Percentiles rank a stretch among this genome's conserved stretches.
Conservation (phyloP, 257 asterid species). For the Scutellaria galericulata region DNA sequence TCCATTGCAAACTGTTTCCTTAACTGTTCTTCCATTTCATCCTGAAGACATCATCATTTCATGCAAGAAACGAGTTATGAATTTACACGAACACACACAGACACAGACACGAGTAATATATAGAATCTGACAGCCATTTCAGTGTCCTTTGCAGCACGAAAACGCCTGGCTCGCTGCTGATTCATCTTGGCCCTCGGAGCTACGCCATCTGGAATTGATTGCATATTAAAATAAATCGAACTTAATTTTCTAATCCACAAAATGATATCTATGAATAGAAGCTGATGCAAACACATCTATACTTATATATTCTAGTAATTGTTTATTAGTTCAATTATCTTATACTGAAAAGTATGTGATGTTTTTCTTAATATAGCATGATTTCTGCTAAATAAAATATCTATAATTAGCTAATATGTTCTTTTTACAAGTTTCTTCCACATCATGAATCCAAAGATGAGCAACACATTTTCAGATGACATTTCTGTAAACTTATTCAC, state of each 20-base stretch:
- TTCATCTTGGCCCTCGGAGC: slow-evolving; percentile 83
- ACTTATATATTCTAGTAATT: neutral
- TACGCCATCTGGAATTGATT: slow-evolving; percentile 57
- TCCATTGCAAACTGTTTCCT: slow-evolving; percentile 47
- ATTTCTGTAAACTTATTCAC: neutral
- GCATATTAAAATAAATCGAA: neutral
- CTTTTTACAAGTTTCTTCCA: too few species aligned
- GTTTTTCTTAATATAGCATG: too few species aligned
- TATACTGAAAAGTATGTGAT: too few species aligned
- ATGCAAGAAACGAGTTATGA: neutral
- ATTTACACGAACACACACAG: neutral
- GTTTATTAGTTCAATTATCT: too few species aligned
- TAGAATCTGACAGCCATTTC: slow-evolving; percentile 41
- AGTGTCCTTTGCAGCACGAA: slow-evolving; percentile 52
- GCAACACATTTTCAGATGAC: too few species aligned
- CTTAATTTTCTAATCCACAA: neutral
- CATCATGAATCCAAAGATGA: too few species aligned
- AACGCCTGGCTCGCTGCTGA: slow-evolving; percentile 59
- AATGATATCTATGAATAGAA: neutral
- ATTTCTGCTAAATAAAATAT: too few species aligned
- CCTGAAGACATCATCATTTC: slow-evolving; percentile 36
- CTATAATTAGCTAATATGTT: too few species aligned
- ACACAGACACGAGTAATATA: neutral
- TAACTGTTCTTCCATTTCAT: slow-evolving; percentile 45
- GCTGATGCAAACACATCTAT: neutral